Base-by-base conservation (phyloP, 225 moss, liverwort and hornwort genomes). In the Pleurozium schreberi region DNA sequence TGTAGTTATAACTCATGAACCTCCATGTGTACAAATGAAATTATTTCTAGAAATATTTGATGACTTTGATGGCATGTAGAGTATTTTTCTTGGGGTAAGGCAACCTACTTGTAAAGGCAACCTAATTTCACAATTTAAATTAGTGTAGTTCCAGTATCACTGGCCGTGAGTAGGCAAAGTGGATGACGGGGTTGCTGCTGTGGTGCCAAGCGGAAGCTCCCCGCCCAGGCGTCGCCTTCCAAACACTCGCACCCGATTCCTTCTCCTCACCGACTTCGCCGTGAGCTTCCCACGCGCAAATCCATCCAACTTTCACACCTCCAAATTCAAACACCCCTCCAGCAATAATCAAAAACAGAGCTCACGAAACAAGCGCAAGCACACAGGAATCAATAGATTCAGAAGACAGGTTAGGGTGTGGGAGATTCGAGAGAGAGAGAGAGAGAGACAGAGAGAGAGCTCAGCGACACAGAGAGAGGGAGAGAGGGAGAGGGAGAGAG, bases 161-260 rank as follows among this genome's bases (percentile, higher is more conserved):
- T n/a, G n/a, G n/a, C n/a, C n/a, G n/a, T n/a, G n/a, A n/a, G n/a
- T n/a, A 34, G n/a, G 79, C 59, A 80, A 53, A 84, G 55, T 84
- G 70, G 70, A 84, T 84, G 84, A 70, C 57, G 57, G 75, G 31
- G 28, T 38, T 36, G 60, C 75, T 59, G 66, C 18, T 67, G 90
- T 66, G 88, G 83, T 65, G 92, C 80, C 86, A 88, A 83, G 86
- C 88, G 86, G 88, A 90, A 36, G 79, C 38, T 50, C 86, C 59
- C 62, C 45, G 86, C 88, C 63, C 90, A 76, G 74, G 86, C 92
- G 22, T 82, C 87, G 45, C 27, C 67, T 17, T 52, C 50, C 47
- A 38, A 47, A 27, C 27, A 20, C 55, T 7, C 12, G 16, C 79
- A 21, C 80, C 57, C 47, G 43, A 80, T 68, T 45, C 38, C 87